phyloP scores from a whole-genome alignment of 2,329 filamentous ascomycete genomes.

The Coniochaeta prunicola region DNA sequence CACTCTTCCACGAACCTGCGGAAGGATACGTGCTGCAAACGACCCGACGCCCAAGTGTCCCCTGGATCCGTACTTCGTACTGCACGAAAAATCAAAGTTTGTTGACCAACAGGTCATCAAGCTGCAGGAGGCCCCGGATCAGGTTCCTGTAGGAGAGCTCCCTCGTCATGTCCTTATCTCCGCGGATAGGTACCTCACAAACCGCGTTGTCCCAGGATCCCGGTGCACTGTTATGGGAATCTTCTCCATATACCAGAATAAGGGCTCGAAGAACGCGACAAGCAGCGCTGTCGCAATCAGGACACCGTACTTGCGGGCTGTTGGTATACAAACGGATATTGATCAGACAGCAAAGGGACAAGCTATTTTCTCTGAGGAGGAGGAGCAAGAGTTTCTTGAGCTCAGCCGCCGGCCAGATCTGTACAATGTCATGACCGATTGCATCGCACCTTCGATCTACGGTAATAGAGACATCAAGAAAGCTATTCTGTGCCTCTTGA shows the following conservation, averaged over 20 bases:
- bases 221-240: conserved; percentile 94
- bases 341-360: conserved; percentile 84
- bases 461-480: conserved; percentile 97
- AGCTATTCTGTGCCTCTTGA: conserved; percentile 83
- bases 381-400: conserved; percentile 92
- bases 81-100: conserved; percentile 89
- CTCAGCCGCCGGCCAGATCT: conserved; percentile 85
- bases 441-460: conserved; percentile 96
- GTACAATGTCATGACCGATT: conserved; percentile 84
- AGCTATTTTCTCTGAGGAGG: conserved; percentile 82
- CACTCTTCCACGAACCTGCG: conserved; percentile 74
- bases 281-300: conserved; percentile 86
- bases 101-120: conserved; percentile 98
- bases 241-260: conserved; percentile 95
- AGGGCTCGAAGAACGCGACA: conserved; percentile 70
- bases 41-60: conserved; percentile 73
- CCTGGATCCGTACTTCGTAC: conserved; percentile 89
- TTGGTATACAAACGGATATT: conserved; percentile 84
- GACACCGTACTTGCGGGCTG: conserved; percentile 87
- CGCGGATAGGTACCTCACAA: conserved; percentile 92
- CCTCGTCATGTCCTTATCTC: conserved; percentile 92
- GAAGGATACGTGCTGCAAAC: conserved; percentile 51
- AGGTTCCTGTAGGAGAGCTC: conserved; percentile 93
- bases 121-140: conserved; percentile 92
- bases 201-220: conserved; percentile 90